Conservation (phyloP, 495 filamentous ascomycete species). For the Sphaerosporella brunnea region DNA sequence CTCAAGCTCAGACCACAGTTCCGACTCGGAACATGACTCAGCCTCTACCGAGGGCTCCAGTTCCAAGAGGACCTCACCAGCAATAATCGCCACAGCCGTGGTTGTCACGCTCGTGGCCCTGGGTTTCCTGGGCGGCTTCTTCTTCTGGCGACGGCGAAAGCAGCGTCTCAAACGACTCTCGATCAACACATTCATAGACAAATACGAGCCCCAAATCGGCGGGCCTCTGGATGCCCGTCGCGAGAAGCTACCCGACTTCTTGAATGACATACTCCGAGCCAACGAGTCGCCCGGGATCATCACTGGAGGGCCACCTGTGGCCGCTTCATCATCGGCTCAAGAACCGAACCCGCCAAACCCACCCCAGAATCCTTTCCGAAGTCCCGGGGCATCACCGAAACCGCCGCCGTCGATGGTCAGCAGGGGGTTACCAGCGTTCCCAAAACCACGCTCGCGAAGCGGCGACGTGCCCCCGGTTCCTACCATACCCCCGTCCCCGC, state of each 20-base stretch:
- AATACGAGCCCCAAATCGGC: not conserved
- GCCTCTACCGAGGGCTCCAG: too few species aligned
- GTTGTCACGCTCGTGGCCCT: not conserved
- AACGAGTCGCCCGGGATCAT: too few species aligned
- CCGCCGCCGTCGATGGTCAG: not conserved
- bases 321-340: not conserved
- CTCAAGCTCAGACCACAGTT: too few species aligned
- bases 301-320: not conserved
- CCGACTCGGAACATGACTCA: too few species aligned
- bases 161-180: not conserved
- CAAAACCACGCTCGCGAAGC: too few species aligned
- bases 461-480: too few species aligned
- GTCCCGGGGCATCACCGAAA: not conserved
- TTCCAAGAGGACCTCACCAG: too few species aligned
- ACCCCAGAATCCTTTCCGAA: not conserved
- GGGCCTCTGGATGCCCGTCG: not conserved
- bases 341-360: not conserved
- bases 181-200: conserved; percentile 2
- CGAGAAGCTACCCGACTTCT: conserved; percentile 1
- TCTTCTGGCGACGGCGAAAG: not conserved
- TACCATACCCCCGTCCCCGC: not conserved
- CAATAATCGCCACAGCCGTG: not conserved
- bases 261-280: conserved; percentile 4
- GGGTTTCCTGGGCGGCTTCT: not conserved
- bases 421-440: not conserved